phyloP scores from a whole-genome alignment of 768 basidiomycete species.

The Boletus huronensis region DNA sequence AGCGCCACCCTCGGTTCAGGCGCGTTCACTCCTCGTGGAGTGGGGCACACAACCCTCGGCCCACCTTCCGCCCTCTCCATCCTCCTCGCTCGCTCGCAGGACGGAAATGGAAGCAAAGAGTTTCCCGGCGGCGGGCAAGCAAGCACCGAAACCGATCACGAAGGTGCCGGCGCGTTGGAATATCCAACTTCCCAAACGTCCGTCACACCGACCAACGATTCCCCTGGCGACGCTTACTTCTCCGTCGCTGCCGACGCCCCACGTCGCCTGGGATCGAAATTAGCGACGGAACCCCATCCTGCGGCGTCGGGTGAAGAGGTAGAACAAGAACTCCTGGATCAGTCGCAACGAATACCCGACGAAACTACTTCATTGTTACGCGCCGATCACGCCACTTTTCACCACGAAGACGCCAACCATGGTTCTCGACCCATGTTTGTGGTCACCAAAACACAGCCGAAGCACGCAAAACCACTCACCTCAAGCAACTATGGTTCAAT shows the following conservation, averaged over 20 bases:
- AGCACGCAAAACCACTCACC: constrained; percentile 3
- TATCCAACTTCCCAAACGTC: constrained; percentile 14
- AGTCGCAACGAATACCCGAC: background rate
- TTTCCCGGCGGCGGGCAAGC: background rate
- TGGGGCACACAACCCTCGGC: constrained; percentile 18
- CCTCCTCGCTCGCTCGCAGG: constrained; percentile 29
- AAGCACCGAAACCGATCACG: background rate
- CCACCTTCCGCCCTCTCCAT: constrained; percentile 36
- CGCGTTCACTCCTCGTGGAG: constrained; percentile 21
- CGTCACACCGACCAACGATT: constrained; percentile 21
- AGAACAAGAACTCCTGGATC: background rate
- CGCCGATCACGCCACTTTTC: constrained; percentile 6
- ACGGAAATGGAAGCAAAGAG: background rate
- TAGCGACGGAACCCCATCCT: background rate
- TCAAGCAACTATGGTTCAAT: constrained; percentile 12
- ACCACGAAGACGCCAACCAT: constrained; percentile 1
- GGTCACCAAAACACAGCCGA: constrained; percentile 4
- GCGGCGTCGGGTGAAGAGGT: background rate
- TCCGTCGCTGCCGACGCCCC: background rate
- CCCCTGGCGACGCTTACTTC: background rate
- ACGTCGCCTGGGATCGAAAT: background rate
- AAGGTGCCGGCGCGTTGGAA: background rate
- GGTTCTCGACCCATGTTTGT: background rate
- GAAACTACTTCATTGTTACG: constrained; percentile 21
- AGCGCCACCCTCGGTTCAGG: constrained; percentile 6